Evolutionary conservation across 352 stramenopile genomes (phyloP).

Genomic region (Phytophthora ramorum): DNA sequence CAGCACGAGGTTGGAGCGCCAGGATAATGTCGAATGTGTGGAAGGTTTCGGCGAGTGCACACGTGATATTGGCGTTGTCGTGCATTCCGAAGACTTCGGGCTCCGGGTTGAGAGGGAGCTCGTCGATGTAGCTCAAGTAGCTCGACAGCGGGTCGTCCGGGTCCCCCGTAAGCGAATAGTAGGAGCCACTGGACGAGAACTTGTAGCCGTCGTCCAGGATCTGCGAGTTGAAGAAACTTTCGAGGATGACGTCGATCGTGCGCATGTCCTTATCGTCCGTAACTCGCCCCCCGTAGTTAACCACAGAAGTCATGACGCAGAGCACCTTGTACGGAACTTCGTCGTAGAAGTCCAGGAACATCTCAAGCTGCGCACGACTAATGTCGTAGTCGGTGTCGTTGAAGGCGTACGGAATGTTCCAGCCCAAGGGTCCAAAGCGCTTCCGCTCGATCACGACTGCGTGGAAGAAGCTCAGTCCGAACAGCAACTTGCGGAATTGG

Average conservation of each 20-base stretch:
- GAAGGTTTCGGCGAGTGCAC: slow-evolving; percentile 89
- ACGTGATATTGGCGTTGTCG: slow-evolving; percentile 95
- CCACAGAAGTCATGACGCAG: slow-evolving; percentile 93
- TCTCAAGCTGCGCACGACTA: slow-evolving; percentile 80
- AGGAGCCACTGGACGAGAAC: slow-evolving; percentile 87
- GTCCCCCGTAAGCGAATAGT: slow-evolving; percentile 85
- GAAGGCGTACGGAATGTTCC: slow-evolving; percentile 98
- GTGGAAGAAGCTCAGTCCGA: slow-evolving; percentile 93
- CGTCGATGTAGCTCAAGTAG: slow-evolving; percentile 96
- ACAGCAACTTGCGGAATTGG: slow-evolving; percentile 95
- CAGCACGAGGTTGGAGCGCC: slow-evolving; percentile 80
- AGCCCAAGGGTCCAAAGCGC: slow-evolving; percentile 95
- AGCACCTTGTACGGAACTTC: slow-evolving; percentile 90
- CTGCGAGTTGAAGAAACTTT: slow-evolving; percentile 88
- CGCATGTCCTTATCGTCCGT: slow-evolving; percentile 96
- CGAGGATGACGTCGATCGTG: slow-evolving; percentile 91
- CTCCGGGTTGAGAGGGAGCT: slow-evolving; percentile 90
- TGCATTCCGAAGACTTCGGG: slow-evolving; percentile 95
- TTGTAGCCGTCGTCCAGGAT: slow-evolving; percentile 82
- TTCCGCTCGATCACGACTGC: slow-evolving; percentile 94
- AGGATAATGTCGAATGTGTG: slow-evolving; percentile 89
- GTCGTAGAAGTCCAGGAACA: slow-evolving; percentile 91
- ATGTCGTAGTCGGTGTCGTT: slow-evolving; percentile 97
- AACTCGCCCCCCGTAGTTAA: slow-evolving; percentile 95
- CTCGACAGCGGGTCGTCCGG: slow-evolving; percentile 66